A percentile compares a stretch with the other conserved stretches of the same genome.
phyloP scores from a whole-genome alignment of 495 filamentous ascomycete genomes.

The Apiosordaria backusii region DNA sequence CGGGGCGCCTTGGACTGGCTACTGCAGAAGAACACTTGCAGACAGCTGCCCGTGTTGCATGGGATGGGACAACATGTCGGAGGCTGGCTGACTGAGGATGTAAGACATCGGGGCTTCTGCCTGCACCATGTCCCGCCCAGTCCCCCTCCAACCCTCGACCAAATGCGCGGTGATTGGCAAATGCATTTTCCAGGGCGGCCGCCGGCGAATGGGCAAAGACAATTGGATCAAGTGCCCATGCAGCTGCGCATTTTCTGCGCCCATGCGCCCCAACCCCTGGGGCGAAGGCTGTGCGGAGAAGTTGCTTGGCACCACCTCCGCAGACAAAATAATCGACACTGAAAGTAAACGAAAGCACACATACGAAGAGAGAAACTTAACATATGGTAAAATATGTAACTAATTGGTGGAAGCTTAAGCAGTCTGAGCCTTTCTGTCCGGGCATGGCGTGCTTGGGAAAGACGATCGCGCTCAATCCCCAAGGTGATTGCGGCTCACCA shows the following conservation, averaged over 20 bases:
- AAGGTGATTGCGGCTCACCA: too few relatives aligned
- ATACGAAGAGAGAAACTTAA: too few relatives aligned
- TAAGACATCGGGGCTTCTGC: background rate
- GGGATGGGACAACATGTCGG: conserved; percentile 3
- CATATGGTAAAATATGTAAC: too few relatives aligned
- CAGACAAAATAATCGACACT: background rate
- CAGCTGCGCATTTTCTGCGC: conserved; percentile 14
- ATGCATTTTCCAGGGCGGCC: conserved; percentile 5
- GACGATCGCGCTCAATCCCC: too few relatives aligned
- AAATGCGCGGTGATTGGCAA: conserved; percentile 12
- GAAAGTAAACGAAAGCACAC: too few relatives aligned
- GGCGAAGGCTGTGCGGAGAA: background rate
- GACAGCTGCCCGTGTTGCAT: background rate
- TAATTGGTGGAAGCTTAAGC: too few relatives aligned
- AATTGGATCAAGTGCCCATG: background rate
- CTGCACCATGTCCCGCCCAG: background rate
- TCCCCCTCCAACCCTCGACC: background rate
- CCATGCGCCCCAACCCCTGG: background rate
- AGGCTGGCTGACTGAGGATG: conserved; percentile 5
- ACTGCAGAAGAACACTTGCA: background rate
- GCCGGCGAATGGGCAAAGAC: conserved; percentile 5
- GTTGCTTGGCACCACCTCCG: background rate
- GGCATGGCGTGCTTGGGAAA: too few relatives aligned
- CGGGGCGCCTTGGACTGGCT: background rate
- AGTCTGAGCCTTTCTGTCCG: too few relatives aligned